Evolutionary conservation across 257 asterid species (phyloP), one percentile per base, ranked within the genome.

Genomic region (Orobanche coerulescens): DNA sequence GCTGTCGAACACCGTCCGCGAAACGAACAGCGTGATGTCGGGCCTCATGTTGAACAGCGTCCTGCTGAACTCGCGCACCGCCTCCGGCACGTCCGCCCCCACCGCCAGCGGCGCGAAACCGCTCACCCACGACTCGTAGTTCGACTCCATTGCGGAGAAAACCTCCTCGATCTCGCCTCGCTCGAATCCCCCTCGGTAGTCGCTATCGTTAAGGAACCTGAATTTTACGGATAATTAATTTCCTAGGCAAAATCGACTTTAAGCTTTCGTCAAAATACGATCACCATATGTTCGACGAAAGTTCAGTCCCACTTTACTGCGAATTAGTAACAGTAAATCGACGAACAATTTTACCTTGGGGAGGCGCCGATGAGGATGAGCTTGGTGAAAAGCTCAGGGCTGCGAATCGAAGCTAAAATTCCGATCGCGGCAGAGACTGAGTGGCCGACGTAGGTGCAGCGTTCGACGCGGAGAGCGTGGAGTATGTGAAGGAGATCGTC

Each of bases 351-450:
- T 46, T 49, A 90, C 97, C 98, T 86, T 0, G 98, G 98, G 11
- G 98, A 79, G 47, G 92, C 94, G 28, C 98, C 96, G 75, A 92
- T 75, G 68, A 92, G 90, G 52, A 92, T 75, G 79, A 92, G 94
- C 72, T 92, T 92, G 6, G 76, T n/a, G 76, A 92, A 92, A 48
- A 88, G 83, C 37, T 82, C 90, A 0, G 96, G 98, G 47, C 98
- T 90, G 76, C 95, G 94, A 53, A 88, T 84, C 69, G 98, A 76
- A 3, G 98, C 96, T 18, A 92, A 69, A 40, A 88, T 79, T 15
- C 98, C 98, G 76, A 92, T 92, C 76, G 90, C 82, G 65, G 89
- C 98, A 34, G 98, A 92, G 69, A 92, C 73, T 7, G 98, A 92
- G 87, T 92, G 98, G 56, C 98, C 98, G 19, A 88, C 94, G 69